These are phyloP conservation scores for Verticillium albo-atrum DNA, from an alignment of 2,329 filamentous ascomycete genomes.

Conservation along the genomic window DNA sequence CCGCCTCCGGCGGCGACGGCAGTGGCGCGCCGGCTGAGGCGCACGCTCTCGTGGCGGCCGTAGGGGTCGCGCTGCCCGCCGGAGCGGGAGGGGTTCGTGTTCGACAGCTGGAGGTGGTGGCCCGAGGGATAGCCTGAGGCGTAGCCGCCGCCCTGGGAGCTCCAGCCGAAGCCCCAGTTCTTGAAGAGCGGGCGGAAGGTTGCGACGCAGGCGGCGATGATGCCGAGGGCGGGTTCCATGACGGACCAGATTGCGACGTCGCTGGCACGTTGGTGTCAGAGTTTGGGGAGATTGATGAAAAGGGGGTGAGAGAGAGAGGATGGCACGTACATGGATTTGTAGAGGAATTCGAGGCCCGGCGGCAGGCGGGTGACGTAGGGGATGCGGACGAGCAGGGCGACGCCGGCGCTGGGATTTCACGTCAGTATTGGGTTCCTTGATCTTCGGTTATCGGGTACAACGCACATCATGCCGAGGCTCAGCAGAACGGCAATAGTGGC, in stretches of 20 bases:
- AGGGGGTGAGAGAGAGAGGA: neutral
- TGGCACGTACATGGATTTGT: constrained; percentile 23
- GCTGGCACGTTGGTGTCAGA: too few species aligned
- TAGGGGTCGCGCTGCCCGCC: constrained; percentile 79
- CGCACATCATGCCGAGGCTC: constrained; percentile 43
- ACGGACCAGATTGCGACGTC: constrained; percentile 23
- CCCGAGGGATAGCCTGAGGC: neutral
- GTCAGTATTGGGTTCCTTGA: too few species aligned
- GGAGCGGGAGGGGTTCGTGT: constrained; percentile 59
- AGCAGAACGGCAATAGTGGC: constrained; percentile 38
- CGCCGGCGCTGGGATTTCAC: constrained; percentile 25
- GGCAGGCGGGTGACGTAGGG: constrained; percentile 20
- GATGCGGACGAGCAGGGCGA: constrained; percentile 30
- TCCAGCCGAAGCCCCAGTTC: constrained; percentile 11
- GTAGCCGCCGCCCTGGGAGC: neutral
- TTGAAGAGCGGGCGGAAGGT: constrained; percentile 23
- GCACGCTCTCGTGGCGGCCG: neutral
- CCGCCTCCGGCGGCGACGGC: neutral
- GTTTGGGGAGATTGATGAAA: too few species aligned
- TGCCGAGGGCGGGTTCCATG: constrained; percentile 25
- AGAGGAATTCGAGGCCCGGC: constrained; percentile 20
- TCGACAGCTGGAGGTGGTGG: neutral
- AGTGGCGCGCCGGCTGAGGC: neutral
- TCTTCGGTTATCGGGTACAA: too few species aligned
- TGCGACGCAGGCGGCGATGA: constrained; percentile 23